Conservation (phyloP, 2,329 filamentous ascomycete species). For the Seiridium unicorne region DNA sequence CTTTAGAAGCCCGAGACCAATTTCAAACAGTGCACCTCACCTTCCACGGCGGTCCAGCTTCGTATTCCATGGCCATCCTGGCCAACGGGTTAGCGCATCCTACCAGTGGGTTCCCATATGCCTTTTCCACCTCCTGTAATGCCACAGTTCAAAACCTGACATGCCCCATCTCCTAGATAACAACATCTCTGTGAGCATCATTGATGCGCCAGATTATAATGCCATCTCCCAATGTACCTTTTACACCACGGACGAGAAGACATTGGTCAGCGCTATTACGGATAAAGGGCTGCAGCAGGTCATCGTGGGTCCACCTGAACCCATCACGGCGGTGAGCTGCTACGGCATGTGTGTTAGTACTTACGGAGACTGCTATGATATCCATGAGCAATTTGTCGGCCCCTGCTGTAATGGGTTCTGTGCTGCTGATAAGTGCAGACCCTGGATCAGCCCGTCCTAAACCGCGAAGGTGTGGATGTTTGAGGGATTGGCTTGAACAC, state of each 20-base stretch:
- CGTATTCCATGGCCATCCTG: constrained; percentile 39
- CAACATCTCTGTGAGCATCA: constrained; percentile 34
- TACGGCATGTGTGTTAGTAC: constrained; percentile 38
- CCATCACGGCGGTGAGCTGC: constrained; percentile 41
- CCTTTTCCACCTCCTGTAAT: neutral
- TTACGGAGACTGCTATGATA: constrained; percentile 35
- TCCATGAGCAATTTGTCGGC: constrained; percentile 32
- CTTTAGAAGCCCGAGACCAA: constrained; percentile 20
- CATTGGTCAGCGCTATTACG: constrained; percentile 29
- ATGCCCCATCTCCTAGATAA: constrained; percentile 29
- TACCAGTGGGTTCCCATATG: constrained; percentile 30
- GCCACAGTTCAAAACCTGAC: neutral
- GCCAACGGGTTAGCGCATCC: constrained; percentile 36
- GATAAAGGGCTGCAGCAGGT: constrained; percentile 34
- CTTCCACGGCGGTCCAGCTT: constrained; percentile 40
- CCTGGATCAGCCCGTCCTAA: constrained; percentile 23
- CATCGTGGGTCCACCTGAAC: constrained; percentile 41
- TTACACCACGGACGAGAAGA: constrained; percentile 30
- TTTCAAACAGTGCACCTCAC: constrained; percentile 38
- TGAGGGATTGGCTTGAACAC: too few species aligned
- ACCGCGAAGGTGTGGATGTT: too few species aligned
- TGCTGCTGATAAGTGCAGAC: constrained; percentile 38
- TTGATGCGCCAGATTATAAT: constrained; percentile 43
- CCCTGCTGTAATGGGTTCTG: constrained; percentile 44
- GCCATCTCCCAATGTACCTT: constrained; percentile 42